phyloP scores from a whole-genome alignment of 192 early-diverging fungal genomes.

The Oehlia diaphana region DNA sequence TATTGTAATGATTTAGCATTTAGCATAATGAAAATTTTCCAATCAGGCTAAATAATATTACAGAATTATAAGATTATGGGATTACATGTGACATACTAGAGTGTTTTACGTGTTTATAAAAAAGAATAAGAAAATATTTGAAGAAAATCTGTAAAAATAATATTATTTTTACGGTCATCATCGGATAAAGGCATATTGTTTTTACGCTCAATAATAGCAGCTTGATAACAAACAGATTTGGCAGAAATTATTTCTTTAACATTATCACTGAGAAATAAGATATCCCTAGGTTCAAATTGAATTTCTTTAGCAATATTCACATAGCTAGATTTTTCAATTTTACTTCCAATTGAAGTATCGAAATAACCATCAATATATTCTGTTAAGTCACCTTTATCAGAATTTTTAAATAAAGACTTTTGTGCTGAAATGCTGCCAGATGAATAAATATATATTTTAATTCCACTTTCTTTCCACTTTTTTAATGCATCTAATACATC shows the following conservation, averaged over 20 bases:
- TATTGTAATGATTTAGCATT: conserved; percentile 10
- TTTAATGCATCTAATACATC: conserved; percentile 84
- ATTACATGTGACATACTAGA: not conserved
- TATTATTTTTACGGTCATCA: conserved; percentile 11
- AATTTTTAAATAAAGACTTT: conserved; percentile 87
- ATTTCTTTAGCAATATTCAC: conserved; percentile 71
- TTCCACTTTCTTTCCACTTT: conserved; percentile 60
- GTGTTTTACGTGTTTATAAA: too few relatives aligned
- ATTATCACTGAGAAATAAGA: conserved; percentile 94
- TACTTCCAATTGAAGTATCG: conserved; percentile 89
- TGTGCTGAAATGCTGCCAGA: conserved; percentile 94
- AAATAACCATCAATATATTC: conserved; percentile 82
- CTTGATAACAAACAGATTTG: conserved; percentile 65
- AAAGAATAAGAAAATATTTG: not conserved
- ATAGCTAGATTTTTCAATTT: conserved; percentile 72
- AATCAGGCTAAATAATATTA: not conserved
- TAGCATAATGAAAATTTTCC: not conserved
- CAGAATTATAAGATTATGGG: not conserved
- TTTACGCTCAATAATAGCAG: conserved; percentile 68
- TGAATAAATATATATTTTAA: conserved; percentile 90
- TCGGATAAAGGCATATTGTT: conserved; percentile 66
- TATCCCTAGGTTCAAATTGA: conserved; percentile 41
- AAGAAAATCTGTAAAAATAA: conserved; percentile 6
- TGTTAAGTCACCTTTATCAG: conserved; percentile 76
- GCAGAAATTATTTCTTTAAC: conserved; percentile 83